Conservation (phyloP, 257 asterid species). For the Thymus mandschuricus region DNA sequence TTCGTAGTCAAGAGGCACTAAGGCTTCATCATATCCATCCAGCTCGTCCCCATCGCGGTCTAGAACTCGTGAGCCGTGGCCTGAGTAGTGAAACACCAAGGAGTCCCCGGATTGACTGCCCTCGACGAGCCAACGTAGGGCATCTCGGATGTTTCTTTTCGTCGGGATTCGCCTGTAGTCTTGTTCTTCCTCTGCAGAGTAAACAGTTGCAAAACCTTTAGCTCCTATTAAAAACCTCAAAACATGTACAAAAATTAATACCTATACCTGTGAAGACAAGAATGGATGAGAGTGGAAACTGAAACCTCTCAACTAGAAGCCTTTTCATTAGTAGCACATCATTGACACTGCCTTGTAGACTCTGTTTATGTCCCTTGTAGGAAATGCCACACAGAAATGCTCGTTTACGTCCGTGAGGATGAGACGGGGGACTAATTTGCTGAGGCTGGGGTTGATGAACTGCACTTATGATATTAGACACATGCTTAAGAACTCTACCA, state of each 20-base stretch:
- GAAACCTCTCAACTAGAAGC: constrained; percentile 55
- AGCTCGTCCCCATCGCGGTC: constrained; percentile 75
- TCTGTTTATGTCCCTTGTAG: constrained; percentile 54
- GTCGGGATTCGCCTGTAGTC: constrained; percentile 59
- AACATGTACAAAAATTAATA: too few species aligned
- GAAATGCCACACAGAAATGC: constrained; percentile 74
- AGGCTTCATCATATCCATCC: constrained; percentile 77
- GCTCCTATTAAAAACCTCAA: too few species aligned
- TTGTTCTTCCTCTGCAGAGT: constrained; percentile 68
- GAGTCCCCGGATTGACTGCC: constrained; percentile 80
- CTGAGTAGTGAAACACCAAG: constrained; percentile 82
- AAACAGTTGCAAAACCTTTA: neutral
- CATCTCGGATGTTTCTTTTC: constrained; percentile 60
- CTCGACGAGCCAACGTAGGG: constrained; percentile 76
- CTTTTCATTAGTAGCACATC: constrained; percentile 52
- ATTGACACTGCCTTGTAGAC: constrained; percentile 65
- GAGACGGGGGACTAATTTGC: constrained; percentile 35
- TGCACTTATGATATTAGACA: constrained; percentile 24
- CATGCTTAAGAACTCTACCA: neutral
- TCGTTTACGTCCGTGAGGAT: constrained; percentile 55
- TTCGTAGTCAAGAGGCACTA: constrained; percentile 75
- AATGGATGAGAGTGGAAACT: constrained; percentile 65
- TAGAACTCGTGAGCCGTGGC: constrained; percentile 69
- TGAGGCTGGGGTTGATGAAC: constrained; percentile 34
- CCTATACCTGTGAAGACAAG: constrained; percentile 63